These are phyloP conservation scores for Alternaria sp. DNA, from an alignment of 2,329 filamentous ascomycete genomes.

Conservation along the genomic window DNA sequence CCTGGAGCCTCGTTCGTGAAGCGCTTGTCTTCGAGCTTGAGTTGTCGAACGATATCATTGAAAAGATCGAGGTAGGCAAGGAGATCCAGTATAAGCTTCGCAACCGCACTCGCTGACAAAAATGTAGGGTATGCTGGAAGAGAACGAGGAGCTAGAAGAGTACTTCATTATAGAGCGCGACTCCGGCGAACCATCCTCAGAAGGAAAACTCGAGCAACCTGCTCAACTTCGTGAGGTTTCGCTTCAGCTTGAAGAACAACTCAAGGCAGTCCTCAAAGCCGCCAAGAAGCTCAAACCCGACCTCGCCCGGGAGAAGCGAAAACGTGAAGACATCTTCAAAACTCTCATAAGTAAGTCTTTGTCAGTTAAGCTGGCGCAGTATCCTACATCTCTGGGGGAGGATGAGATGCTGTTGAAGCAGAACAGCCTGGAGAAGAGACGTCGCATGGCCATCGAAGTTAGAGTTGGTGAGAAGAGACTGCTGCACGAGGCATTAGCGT, in stretches of 20 bases:
- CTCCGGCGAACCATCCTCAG: slow-evolving; percentile 31
- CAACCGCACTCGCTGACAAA: not conserved
- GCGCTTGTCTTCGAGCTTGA: slow-evolving; percentile 16
- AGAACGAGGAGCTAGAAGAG: slow-evolving; percentile 27
- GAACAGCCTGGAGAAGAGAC: slow-evolving; percentile 19
- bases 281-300: slow-evolving; percentile 23
- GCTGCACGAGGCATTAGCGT: slow-evolving; percentile 27
- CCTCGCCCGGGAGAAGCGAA: slow-evolving; percentile 19
- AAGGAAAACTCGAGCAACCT: slow-evolving; percentile 26
- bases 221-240: slow-evolving; percentile 25
- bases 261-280: slow-evolving; percentile 24
- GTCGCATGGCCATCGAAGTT: slow-evolving; percentile 32
- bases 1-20: slow-evolving; percentile 25
- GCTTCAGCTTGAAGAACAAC: slow-evolving; percentile 31
- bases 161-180: slow-evolving; percentile 36
- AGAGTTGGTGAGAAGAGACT: slow-evolving; percentile 33
- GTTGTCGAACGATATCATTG: slow-evolving; percentile 12
- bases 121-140: not conserved
- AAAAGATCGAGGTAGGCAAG: slow-evolving; percentile 18
- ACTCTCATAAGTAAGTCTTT: slow-evolving; percentile 19
- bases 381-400: slow-evolving; percentile 24
- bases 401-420: slow-evolving; percentile 25
- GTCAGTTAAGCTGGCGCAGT: slow-evolving; percentile 24
- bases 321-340: slow-evolving; percentile 23
- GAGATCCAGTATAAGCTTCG: not conserved